Conservation (phyloP, 2,329 filamentous ascomycete genomes). For the Fusarium hostae region DNA sequence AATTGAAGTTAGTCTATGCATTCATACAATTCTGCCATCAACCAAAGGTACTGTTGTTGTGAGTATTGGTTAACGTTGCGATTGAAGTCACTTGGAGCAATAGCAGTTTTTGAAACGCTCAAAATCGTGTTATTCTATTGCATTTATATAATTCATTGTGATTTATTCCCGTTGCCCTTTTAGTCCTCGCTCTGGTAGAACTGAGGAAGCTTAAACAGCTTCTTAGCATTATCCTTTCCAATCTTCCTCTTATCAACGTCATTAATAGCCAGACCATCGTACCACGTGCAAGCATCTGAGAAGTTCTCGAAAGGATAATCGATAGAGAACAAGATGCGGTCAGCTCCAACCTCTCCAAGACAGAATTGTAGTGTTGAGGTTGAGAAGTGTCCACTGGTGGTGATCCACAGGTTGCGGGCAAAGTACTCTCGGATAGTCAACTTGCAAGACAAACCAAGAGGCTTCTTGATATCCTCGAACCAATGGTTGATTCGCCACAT, state of each 20-base stretch:
- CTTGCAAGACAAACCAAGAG: conserved; percentile 59
- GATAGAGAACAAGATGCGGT: conserved; percentile 63
- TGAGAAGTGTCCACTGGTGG: conserved; percentile 66
- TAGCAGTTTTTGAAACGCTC: neutral
- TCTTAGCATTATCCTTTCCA: conserved; percentile 57
- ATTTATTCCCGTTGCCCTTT: neutral
- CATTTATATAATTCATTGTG: neutral
- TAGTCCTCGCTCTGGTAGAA: conserved; percentile 37
- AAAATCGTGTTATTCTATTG: neutral
- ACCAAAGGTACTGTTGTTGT: neutral
- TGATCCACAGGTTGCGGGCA: conserved; percentile 65
- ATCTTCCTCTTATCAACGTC: conserved; percentile 53
- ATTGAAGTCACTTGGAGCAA: neutral
- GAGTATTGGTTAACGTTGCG: neutral
- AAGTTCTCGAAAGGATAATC: conserved; percentile 65
- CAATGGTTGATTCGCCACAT: conserved; percentile 64
- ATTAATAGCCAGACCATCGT: conserved; percentile 51
- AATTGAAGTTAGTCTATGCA: neutral
- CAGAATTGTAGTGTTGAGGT: conserved; percentile 63
- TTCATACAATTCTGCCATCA: neutral
- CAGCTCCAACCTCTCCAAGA: conserved; percentile 59
- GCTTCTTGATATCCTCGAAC: conserved; percentile 67
- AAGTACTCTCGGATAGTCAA: conserved; percentile 65
- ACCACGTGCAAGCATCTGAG: conserved; percentile 55
- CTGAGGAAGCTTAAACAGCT: conserved; percentile 51